Evolutionary conservation across 2,329 filamentous ascomycete species (phyloP).

Genomic region (Nigrospora oryzae): DNA sequence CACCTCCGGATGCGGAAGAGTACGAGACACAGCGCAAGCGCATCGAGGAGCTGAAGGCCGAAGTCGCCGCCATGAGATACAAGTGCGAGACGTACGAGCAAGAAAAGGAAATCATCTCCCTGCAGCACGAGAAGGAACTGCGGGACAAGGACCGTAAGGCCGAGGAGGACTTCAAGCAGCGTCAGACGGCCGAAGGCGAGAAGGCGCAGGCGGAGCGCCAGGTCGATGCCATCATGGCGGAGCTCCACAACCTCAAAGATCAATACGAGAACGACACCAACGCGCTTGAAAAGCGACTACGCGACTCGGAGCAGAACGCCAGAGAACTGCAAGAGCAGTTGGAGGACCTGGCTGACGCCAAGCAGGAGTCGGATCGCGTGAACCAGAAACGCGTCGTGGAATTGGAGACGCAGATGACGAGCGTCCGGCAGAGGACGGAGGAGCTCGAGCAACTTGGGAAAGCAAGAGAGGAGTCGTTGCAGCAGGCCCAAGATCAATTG

Average conservation of each 20-base stretch:
- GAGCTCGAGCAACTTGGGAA: constrained; percentile 53
- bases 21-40: constrained; percentile 48
- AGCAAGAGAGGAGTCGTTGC: constrained; percentile 45
- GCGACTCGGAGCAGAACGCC: constrained; percentile 67
- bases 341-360: constrained; percentile 57
- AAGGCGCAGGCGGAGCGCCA: constrained; percentile 40
- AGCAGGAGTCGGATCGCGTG: constrained; percentile 61
- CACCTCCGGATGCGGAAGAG: constrained; percentile 48
- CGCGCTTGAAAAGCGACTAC: constrained; percentile 58
- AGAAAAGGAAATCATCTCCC: constrained; percentile 70
- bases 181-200: constrained; percentile 50
- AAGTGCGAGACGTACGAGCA: constrained; percentile 81
- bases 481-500: constrained; percentile 57
- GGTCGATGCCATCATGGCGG: constrained; percentile 38
- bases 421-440: constrained; percentile 37
- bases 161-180: constrained; percentile 74
- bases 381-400: constrained; percentile 46
- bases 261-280: constrained; percentile 47
- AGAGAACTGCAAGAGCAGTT: constrained; percentile 70
- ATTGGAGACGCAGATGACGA: constrained; percentile 41
- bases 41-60: constrained; percentile 76
- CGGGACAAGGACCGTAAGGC: constrained; percentile 71
- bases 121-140: constrained; percentile 77
- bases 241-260: constrained; percentile 44
- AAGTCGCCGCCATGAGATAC: constrained; percentile 81